These are phyloP conservation scores for Gilbertella persicaria DNA, from an alignment of 371 early-diverging fungal species.

Conservation along the genomic window DNA sequence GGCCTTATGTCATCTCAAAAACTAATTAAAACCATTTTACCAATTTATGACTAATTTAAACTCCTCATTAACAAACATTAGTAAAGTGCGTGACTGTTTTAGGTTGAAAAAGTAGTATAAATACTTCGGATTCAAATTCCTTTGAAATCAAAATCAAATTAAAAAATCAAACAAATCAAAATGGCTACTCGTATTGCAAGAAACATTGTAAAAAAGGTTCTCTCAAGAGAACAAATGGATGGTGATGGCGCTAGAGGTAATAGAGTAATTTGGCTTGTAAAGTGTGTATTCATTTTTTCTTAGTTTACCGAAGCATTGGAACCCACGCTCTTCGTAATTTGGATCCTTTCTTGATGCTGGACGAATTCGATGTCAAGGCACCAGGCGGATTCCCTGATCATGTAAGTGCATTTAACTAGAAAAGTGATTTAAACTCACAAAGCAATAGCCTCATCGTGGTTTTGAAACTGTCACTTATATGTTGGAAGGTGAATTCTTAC, in stretches of 20 bases:
- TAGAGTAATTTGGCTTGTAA: not conserved
- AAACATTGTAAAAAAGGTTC: constrained; percentile 17
- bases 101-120: too few species aligned
- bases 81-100: too few species aligned
- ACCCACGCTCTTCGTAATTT: constrained; percentile 62
- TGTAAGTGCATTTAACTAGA: not conserved
- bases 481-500: constrained; percentile 70
- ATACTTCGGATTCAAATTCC: too few species aligned
- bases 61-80: too few species aligned
- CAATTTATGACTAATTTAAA: too few species aligned
- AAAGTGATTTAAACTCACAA: too few species aligned
- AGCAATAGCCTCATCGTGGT: constrained; percentile 68
- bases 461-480: constrained; percentile 85
- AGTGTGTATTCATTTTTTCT: not conserved
- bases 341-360: constrained; percentile 86
- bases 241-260: constrained; percentile 17
- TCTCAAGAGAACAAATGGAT: constrained; percentile 24
- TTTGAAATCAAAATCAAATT: too few species aligned
- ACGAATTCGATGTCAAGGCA: constrained; percentile 66
- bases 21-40: too few species aligned
- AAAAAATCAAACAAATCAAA: too few species aligned
- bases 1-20: too few species aligned
- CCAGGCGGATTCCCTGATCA: constrained; percentile 67
- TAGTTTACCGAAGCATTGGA: constrained; percentile 78
- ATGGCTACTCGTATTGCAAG: constrained; percentile 10